Evolutionary conservation across 1,139 yeast species (phyloP).

Genomic region (Scheffersomyces illinoinensis): DNA sequence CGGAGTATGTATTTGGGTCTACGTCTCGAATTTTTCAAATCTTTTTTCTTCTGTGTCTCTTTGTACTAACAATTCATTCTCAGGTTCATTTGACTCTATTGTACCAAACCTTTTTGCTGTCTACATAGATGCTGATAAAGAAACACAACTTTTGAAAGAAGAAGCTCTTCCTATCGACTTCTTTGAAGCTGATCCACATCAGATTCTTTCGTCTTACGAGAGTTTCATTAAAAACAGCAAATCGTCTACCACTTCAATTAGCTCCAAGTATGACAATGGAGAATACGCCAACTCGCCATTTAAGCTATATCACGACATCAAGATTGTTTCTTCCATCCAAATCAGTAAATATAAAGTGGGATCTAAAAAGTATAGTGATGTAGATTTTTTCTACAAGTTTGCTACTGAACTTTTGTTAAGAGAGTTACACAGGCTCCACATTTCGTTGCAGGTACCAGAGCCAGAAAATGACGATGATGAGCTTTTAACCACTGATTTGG

Average conservation of each 20-base stretch:
- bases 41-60: neutral
- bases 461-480: conserved; percentile 6
- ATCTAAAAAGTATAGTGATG: conserved; percentile 52
- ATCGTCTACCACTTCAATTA: conserved; percentile 21
- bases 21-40: neutral
- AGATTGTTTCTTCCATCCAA: conserved; percentile 55
- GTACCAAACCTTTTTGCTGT: conserved; percentile 25
- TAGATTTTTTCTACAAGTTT: conserved; percentile 71
- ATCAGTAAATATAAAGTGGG: conserved; percentile 56
- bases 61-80: conserved; percentile 1
- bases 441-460: conserved; percentile 20
- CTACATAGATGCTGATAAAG: conserved; percentile 31
- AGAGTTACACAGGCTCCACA: conserved; percentile 54
- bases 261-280: conserved; percentile 19
- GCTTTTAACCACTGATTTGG: conserved; percentile 26
- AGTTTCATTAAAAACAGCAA: conserved; percentile 29
- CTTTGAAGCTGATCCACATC: conserved; percentile 43
- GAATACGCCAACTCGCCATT: conserved; percentile 48
- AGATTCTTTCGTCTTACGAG: conserved; percentile 44
- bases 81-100: conserved; percentile 10
- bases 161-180: conserved; percentile 46
- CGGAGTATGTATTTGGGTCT: neutral
- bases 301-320: conserved; percentile 71
- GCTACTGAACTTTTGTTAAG: conserved; percentile 70
- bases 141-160: conserved; percentile 34